These are phyloP conservation scores for Dioscorea alata DNA, from an alignment of 106 monocot species.

Conservation along the genomic window DNA sequence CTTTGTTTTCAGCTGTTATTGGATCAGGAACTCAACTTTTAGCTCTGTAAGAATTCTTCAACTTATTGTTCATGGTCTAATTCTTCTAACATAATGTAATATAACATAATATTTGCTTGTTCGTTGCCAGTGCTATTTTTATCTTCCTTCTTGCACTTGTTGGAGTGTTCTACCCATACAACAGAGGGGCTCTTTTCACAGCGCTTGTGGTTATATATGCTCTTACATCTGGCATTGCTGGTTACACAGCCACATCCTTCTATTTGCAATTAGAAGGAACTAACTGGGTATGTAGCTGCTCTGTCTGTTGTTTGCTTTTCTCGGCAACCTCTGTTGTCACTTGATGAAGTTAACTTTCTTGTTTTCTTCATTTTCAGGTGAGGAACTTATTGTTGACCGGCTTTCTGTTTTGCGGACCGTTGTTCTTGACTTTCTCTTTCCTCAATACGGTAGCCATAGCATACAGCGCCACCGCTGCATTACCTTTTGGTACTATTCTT, in stretches of 20 bases:
- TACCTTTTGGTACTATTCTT: constrained; percentile 72
- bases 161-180: constrained; percentile 87
- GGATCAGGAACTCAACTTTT: constrained; percentile 79
- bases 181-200: constrained; percentile 76
- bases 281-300: constrained; percentile 56
- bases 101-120: constrained; percentile 9
- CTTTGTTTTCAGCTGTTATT: constrained; percentile 62
- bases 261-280: constrained; percentile 73
- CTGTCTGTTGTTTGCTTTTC: not conserved
- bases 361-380: constrained; percentile 25
- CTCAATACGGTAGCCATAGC: constrained; percentile 67
- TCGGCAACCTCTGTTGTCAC: not conserved
- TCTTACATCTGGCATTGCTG: constrained; percentile 77
- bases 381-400: constrained; percentile 69
- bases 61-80: not conserved
- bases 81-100: constrained; percentile 7
- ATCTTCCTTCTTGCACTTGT: constrained; percentile 78
- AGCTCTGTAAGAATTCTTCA: constrained; percentile 44
- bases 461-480: constrained; percentile 64
- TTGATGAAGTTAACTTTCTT: not conserved
- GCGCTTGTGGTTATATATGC: constrained; percentile 81
- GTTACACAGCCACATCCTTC: constrained; percentile 58
- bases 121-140: constrained; percentile 42
- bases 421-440: constrained; percentile 71
- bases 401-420: constrained; percentile 65